Evolutionary conservation across 2,329 filamentous ascomycete species (phyloP), one percentile per base, ranked within the genome.

Genomic region (Colletotrichum phormii): DNA sequence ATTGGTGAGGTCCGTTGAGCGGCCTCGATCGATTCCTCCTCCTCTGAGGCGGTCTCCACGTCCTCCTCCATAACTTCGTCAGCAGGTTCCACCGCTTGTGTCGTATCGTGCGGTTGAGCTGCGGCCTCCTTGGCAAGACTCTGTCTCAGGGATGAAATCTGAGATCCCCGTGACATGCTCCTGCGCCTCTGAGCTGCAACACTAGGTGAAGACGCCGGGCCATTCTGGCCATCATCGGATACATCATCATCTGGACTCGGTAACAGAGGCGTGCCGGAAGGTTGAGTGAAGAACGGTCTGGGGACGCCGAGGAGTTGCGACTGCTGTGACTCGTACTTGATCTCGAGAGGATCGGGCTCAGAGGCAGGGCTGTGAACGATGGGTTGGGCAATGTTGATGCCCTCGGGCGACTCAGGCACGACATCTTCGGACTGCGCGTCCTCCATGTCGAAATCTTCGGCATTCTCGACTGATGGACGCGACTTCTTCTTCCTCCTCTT

Each of bases 101-200:
- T 53, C 22, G 53, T 53, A n/a, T n/a, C 46, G 7, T 61, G 42
- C 6, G 61, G 46, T 53, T 73, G 13, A 15, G 46, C 33, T 8
- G 57, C 72, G 5, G 35, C 53, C 24, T 65, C 65, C 22, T 61
- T 69, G 13, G 54, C 58, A 15, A 73, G 37, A 4, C 42, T 46
- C 42, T 72, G 64, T 31, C 70, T 53, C n/a, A 65, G 33, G 3
- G 51, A 26, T n/a, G 71, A 73, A n/a, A 71, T 71, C 29, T 73
- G 71, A 13, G 71, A 73, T 13, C 71, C 71, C 5, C 71, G 60
- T n/a, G 71, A 71, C 71, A 73, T 73, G 51, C 71, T 73, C 33
- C 72, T 60, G 18, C 68, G 46, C 54, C 68, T 64, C 60, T 74
- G 71, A 3, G 71, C 71, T 42, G 61, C 61, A 18, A 69, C 60